These are phyloP conservation scores for carrot (Daucus carota) DNA, from an alignment of 129 eudicot species.

Conservation along the genomic window DNA sequence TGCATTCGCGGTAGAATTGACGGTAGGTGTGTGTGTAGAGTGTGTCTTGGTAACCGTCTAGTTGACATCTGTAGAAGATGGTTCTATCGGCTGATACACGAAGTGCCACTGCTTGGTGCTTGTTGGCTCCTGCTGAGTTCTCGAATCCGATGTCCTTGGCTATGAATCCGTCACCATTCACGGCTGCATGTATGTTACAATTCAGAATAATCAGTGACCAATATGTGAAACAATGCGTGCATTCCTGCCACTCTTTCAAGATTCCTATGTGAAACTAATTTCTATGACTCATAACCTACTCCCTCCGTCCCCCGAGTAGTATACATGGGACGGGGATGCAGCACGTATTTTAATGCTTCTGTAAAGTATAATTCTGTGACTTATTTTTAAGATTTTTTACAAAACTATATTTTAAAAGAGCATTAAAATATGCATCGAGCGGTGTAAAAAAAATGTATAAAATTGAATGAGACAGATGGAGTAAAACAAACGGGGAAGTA, in stretches of 20 bases:
- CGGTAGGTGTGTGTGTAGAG: slow-evolving; percentile 26
- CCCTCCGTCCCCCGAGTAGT: too few species aligned
- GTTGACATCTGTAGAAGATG: slow-evolving; percentile 19
- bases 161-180: slow-evolving; percentile 20
- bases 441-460: too few species aligned
- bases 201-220: background rate
- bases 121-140: slow-evolving; percentile 28
- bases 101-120: slow-evolving; percentile 34
- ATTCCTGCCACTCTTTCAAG: background rate
- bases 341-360: too few species aligned
- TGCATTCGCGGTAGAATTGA: slow-evolving; percentile 50
- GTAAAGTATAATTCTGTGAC: too few species aligned
- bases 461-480: too few species aligned
- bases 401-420: too few species aligned
- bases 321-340: too few species aligned
- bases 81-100: slow-evolving; percentile 18
- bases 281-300: background rate
- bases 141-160: slow-evolving; percentile 28
- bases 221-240: too few species aligned
- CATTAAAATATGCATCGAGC: too few species aligned
- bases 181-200: slow-evolving; percentile 15
- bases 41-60: slow-evolving; percentile 30
- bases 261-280: background rate
- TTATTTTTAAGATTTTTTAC: too few species aligned
- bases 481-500: background rate